Base-by-base conservation (phyloP, 306 rosid genomes). In the Calophaca sinica region DNA sequence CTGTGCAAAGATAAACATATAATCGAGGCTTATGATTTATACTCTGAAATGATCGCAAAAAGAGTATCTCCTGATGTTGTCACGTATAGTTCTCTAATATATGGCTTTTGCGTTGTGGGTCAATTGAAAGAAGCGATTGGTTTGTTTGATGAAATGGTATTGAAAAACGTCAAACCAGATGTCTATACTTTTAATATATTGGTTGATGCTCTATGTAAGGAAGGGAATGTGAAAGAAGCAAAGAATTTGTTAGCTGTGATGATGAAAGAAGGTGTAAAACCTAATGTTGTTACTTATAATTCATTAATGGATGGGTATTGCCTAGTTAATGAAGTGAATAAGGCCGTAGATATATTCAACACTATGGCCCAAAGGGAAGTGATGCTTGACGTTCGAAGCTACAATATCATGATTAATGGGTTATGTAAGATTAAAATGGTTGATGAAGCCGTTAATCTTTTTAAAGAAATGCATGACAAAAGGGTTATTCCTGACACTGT, bases 101-200 rank as follows among this genome's bases (percentile, higher is more conserved):
- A 76, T 57, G 85, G 75, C 1, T 32, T 38, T 1, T 70, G 78
- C 29, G 0, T 9, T 44, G 11, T 55, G 9, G 69, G 78, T 7
- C 49, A 9, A 9, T 59, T 76, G 73, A 39, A 48, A 9, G 82
- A 76, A 57, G 82, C 65, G 14, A 10, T 38, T 29, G 44, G 42
- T 7, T 26, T 81, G 51, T 42, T 81, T 2, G 48, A 63, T 12
- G 75, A 72, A 31, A 81, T 81, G 85, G 32, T 53, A 29, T 12
- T n/a, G 12, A 35, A 51, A 31, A 46, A 55, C 0, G 52, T 81
- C 32, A 7, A 14, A 3, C 79, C 75, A 3, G 4, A 73, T 55
- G 70, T 65, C 2, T 6, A 9, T 9, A 64, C 68, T 3, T 73
- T 33, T 54, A 76, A 0, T 20, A 54, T 53, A 41, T 50, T 76